These are phyloP conservation scores for Nicotiana noctiflora DNA, from an alignment of 257 asterid species.

Conservation along the genomic window DNA sequence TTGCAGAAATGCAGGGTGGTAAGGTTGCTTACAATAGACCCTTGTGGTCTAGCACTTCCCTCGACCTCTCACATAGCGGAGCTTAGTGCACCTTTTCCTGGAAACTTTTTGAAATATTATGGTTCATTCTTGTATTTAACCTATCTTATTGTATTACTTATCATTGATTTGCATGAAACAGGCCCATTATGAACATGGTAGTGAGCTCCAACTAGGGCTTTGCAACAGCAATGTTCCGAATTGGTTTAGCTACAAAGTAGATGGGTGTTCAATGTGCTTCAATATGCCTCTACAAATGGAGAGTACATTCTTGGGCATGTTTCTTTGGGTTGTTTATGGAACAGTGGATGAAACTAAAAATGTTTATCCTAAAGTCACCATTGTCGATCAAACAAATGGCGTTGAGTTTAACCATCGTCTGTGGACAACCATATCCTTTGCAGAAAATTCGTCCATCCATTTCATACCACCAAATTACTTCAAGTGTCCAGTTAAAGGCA, in stretches of 20 bases:
- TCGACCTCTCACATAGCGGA: no score
- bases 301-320: neutral
- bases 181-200: neutral
- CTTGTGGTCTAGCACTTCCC: no score
- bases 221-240: neutral
- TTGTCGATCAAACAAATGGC: neutral
- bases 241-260: constrained; percentile 3
- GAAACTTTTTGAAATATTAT: no score
- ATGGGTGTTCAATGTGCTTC: neutral
- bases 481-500: neutral
- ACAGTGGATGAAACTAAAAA: neutral
- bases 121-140: neutral
- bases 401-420: neutral
- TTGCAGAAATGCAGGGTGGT: no score
- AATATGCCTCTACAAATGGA: neutral
- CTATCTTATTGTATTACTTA: neutral
- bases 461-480: neutral
- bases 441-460: neutral
- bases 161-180: neutral
- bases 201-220: neutral
- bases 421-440: neutral
- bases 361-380: neutral
- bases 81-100: no score
- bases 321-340: neutral
- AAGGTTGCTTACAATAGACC: no score